phyloP scores from a whole-genome alignment of 2,329 filamentous ascomycete species.

The Aspergillus pseudotamarii region DNA sequence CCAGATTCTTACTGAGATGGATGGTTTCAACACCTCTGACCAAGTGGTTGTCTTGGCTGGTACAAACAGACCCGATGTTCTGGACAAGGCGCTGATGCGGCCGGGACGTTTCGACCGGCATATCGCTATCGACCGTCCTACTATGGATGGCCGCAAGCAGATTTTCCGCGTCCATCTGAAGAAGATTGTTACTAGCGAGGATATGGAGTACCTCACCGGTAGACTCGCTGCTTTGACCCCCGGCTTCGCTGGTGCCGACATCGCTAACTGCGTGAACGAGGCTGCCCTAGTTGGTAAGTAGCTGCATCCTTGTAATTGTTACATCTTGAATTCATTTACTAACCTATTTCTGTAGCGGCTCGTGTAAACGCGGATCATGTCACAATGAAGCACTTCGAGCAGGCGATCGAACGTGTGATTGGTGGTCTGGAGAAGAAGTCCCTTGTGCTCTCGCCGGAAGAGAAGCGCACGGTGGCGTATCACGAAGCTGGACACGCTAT shows the following conservation, averaged over 20 bases:
- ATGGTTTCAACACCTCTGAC: constrained; percentile 95
- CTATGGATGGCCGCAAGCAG: constrained; percentile 93
- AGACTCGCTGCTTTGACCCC: constrained; percentile 90
- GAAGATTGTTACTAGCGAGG: constrained; percentile 92
- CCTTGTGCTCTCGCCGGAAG: constrained; percentile 84
- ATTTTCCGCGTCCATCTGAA: constrained; percentile 94
- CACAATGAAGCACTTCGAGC: constrained; percentile 89
- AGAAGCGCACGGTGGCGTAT: constrained; percentile 96
- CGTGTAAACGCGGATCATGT: constrained; percentile 79
- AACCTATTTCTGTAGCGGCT: constrained; percentile 63
- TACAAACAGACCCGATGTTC: constrained; percentile 91
- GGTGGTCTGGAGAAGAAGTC: constrained; percentile 98
- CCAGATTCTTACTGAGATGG: constrained; percentile 98
- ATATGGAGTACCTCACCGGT: constrained; percentile 83
- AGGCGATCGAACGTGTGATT: constrained; percentile 95
- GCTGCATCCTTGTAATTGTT: background rate
- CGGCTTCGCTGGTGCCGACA: constrained; percentile 95
- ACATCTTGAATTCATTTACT: constrained; percentile 7
- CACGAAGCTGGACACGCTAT: constrained; percentile 98
- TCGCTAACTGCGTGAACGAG: constrained; percentile 98
- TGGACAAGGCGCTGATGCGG: constrained; percentile 94
- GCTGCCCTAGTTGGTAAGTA: constrained; percentile 87
- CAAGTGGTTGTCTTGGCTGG: constrained; percentile 96
- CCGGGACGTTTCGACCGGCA: constrained; percentile 96
- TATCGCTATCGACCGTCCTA: constrained; percentile 91